Evolutionary conservation across 768 basidiomycete genomes (phyloP).

Genomic region (Tylopilus cervinicoccineus): DNA sequence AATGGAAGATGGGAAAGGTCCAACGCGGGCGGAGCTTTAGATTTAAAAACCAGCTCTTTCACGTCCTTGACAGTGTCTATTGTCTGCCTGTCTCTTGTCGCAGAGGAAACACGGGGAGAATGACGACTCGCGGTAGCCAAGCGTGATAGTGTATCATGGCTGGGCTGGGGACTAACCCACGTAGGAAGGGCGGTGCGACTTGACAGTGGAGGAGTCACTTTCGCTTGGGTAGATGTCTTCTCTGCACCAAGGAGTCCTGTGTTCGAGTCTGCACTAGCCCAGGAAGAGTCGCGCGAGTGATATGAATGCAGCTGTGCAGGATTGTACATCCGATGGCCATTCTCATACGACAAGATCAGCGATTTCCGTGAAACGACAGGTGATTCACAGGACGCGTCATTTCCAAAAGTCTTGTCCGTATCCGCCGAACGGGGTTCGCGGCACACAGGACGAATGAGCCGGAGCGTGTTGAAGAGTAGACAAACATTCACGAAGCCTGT

Average conservation of each 20-base stretch:
- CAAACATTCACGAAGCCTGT: conserved; percentile 62
- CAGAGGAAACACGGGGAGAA: conserved; percentile 1
- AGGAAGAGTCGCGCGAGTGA: conserved; percentile 14
- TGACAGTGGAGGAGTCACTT: not conserved
- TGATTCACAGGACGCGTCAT: conserved; percentile 21
- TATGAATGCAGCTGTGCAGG: not conserved
- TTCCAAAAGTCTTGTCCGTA: conserved; percentile 21
- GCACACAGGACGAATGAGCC: conserved; percentile 54
- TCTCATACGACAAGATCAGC: not conserved
- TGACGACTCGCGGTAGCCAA: not conserved
- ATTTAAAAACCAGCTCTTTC: conserved; percentile 2
- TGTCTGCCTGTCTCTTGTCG: not conserved
- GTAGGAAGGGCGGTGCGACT: conserved; percentile 3
- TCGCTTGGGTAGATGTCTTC: conserved; percentile 5
- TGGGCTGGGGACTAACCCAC: conserved; percentile 13
- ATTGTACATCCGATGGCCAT: not conserved
- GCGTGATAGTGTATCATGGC: not conserved
- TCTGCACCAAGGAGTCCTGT: conserved; percentile 11
- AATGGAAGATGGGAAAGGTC: not conserved
- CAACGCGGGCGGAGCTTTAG: conserved; percentile 11
- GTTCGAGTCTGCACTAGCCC: conserved; percentile 17
- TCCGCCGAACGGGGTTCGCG: conserved; percentile 22
- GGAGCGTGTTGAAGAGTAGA: conserved; percentile 67
- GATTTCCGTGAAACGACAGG: conserved; percentile 7
- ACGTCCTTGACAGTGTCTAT: not conserved